Base-by-base conservation (phyloP, 495 filamentous ascomycete genomes). In the Amniculicola lignicola region DNA sequence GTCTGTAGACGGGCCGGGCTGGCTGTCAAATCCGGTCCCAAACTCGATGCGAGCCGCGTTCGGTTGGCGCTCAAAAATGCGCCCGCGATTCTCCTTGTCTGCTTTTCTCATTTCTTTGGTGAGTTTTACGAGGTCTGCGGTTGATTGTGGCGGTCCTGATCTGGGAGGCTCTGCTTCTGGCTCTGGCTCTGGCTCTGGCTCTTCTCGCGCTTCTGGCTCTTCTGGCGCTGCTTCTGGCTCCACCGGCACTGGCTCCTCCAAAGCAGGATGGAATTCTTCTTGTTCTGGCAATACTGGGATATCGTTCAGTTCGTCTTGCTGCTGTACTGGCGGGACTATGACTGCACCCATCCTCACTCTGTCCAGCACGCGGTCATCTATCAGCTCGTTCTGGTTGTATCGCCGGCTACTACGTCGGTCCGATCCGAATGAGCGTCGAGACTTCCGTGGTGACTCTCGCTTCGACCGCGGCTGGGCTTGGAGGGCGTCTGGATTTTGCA, bases 61-160 rank as follows among this genome's bases (percentile, higher is more conserved):
- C 2, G 54, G 35, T 49, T 79, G 74, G 7, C 45, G 65, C 60
- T 78, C 76, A 14, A 73, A 50, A 12, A 78, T 67, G 1, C 48
- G 49, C 40, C 33, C 25, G 21, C 60, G 54, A 21, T 57, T 54
- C 33, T 54, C 46, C 45, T 54, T 61, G 23, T 70, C 65, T 23
- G 68, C 64, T 48, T 67, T 68, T 28, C 66, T 63, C 23, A 63
- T 57, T 38, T 50, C 39, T 9, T 43, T 56, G 14, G 48, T 22
- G 22, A 33, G 14, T 37, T 31, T 66, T 19, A 41, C 43, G 9
- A 19, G 36, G 35, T 47, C 52, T 27, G 37, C 65, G 41, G 37
- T 46, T 24, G 63, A 48, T 22, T 28, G 31, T 19, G 59, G 54
- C 41, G 57, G 51, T 14, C 31, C 50, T 9, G 31, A 27, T 16